phyloP scores from a whole-genome alignment of 495 filamentous ascomycete species.

The Daldinia concentrica region DNA sequence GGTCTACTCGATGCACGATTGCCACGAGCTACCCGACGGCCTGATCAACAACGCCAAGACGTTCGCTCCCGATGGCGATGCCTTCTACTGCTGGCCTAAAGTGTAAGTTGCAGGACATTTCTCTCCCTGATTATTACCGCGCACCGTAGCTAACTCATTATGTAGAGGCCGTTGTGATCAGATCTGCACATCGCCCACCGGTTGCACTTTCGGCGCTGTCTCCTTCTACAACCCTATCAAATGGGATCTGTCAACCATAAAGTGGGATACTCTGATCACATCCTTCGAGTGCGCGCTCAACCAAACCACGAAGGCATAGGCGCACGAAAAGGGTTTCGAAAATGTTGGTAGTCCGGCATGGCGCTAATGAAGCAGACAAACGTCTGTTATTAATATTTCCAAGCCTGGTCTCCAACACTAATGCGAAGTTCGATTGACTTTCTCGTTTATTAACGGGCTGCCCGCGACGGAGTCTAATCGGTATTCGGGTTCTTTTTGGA shows the following conservation, averaged over 20 bases:
- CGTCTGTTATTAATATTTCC: not conserved
- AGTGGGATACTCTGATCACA: constrained; percentile 49
- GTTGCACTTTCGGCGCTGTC: constrained; percentile 54
- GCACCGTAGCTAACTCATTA: constrained; percentile 9
- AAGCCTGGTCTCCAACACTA: constrained; percentile 3
- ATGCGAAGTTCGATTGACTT: not conserved
- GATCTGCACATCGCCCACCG: constrained; percentile 55
- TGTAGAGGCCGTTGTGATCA: constrained; percentile 46
- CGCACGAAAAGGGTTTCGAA: not conserved
- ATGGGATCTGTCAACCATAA: constrained; percentile 48
- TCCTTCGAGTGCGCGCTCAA: constrained; percentile 53
- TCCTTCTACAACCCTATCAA: constrained; percentile 48
- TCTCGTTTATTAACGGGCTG: constrained; percentile 8
- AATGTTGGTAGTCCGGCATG: constrained; percentile 17
- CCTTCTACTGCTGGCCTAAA: constrained; percentile 53
- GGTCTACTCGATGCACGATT: constrained; percentile 49
- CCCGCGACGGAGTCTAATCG: constrained; percentile 29
- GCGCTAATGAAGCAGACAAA: constrained; percentile 17
- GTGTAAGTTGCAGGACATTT: constrained; percentile 35
- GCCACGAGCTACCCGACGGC: constrained; percentile 49
- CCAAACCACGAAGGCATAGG: constrained; percentile 20
- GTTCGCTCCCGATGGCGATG: constrained; percentile 54
- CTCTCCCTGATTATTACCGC: not conserved
- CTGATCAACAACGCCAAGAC: constrained; percentile 49
- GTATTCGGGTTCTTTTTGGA: constrained; percentile 32